A percentile compares a stretch with the other conserved stretches of the same genome.
phyloP scores from a whole-genome alignment of 345 rosid species.

The Alliaria petiolata region DNA sequence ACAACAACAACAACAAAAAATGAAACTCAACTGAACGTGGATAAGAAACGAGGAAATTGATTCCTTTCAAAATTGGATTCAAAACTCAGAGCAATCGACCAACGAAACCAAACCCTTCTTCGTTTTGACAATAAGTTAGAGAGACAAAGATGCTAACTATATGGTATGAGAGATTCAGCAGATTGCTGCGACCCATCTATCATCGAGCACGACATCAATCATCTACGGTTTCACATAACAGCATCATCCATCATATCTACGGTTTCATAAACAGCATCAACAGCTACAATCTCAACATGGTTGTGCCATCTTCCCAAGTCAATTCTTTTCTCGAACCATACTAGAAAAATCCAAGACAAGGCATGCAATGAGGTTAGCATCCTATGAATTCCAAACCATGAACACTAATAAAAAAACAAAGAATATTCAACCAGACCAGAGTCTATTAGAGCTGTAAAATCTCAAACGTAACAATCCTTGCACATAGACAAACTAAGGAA shows the following conservation, averaged over 20 bases:
- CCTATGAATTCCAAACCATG: slow-evolving; percentile 11
- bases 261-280: slow-evolving; percentile 59
- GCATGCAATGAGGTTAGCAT: slow-evolving; percentile 24
- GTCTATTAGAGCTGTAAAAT: neutral
- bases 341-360: slow-evolving; percentile 55
- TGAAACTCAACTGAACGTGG: neutral
- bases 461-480: neutral
- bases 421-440: neutral
- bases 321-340: slow-evolving; percentile 54
- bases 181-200: slow-evolving; percentile 10
- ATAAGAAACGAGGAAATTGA: neutral
- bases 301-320: slow-evolving; percentile 46
- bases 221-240: slow-evolving; percentile 19
- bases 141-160: slow-evolving; percentile 14
- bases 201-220: slow-evolving; percentile 12
- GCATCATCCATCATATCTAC: slow-evolving; percentile 7
- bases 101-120: neutral
- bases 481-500: neutral
- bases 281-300: slow-evolving; percentile 69
- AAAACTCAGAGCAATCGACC: neutral
- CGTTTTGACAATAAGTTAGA: slow-evolving; percentile 7
- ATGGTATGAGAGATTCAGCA: slow-evolving; percentile 14
- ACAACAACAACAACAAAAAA: neutral
- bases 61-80: neutral
- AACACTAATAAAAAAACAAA: neutral